phyloP scores from a whole-genome alignment of 371 early-diverging fungal genomes.

The Sporodiniella umbellata region DNA sequence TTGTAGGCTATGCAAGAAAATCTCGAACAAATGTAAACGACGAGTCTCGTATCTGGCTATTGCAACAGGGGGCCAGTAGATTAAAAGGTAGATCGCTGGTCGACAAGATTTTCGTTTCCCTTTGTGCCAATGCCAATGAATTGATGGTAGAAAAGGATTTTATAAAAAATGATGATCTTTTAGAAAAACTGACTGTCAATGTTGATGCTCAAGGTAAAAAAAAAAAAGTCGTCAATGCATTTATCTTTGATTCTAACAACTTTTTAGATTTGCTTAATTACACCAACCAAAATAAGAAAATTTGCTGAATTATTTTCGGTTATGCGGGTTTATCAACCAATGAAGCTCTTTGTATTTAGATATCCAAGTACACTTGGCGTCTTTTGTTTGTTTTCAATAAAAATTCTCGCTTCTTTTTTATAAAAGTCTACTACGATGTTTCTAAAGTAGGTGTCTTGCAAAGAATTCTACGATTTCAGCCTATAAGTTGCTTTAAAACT shows the following conservation, averaged over 20 bases:
- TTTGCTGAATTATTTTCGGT: constrained; percentile 15
- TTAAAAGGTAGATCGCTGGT: constrained; percentile 17
- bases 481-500: too few relatives aligned
- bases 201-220: constrained; percentile 15
- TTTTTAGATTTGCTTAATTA: constrained; percentile 14
- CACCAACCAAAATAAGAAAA: constrained; percentile 11
- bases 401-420: too few relatives aligned
- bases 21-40: constrained; percentile 19
- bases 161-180: constrained; percentile 14
- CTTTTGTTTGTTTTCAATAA: too few relatives aligned
- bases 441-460: too few relatives aligned
- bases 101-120: constrained; percentile 19
- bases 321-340: constrained; percentile 18
- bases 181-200: constrained; percentile 13
- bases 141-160: constrained; percentile 13
- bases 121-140: constrained; percentile 14
- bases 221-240: constrained; percentile 10
- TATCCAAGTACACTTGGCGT: too few relatives aligned
- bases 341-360: constrained; percentile 14
- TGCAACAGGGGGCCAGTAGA: constrained; percentile 15
- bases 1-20: constrained; percentile 24
- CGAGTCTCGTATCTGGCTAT: constrained; percentile 19
- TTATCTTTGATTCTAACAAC: constrained; percentile 16
- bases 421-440: too few relatives aligned
- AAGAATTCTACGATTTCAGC: too few relatives aligned